Evolutionary conservation across 768 basidiomycete genomes (phyloP).

Genomic region (Amanita exitialis): DNA sequence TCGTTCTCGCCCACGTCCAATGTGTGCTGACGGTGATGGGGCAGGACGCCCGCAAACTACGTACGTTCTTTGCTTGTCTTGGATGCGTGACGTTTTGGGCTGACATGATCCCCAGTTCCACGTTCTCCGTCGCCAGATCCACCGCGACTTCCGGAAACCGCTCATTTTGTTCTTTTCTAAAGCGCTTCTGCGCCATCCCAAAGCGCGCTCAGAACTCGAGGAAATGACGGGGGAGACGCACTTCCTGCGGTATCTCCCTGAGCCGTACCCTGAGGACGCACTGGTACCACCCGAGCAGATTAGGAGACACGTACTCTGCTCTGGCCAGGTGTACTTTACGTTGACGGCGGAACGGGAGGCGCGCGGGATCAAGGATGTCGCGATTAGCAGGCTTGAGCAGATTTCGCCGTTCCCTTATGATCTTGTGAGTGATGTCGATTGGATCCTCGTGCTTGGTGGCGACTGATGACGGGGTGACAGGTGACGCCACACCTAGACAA

Average conservation of each 20-base stretch:
- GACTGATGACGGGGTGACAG: constrained; percentile 24
- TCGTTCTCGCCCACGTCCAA: background rate
- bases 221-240: constrained; percentile 86
- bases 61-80: constrained; percentile 21
- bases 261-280: constrained; percentile 51
- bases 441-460: background rate
- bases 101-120: constrained; percentile 54
- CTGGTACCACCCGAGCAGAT: constrained; percentile 79
- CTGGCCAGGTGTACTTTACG: constrained; percentile 90
- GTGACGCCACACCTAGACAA: constrained; percentile 90
- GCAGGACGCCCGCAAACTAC: constrained; percentile 90
- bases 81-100: background rate
- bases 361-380: constrained; percentile 85
- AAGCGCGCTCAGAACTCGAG: constrained; percentile 72
- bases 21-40: constrained; percentile 8
- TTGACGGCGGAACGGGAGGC: constrained; percentile 87
- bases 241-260: constrained; percentile 93
- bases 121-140: constrained; percentile 91
- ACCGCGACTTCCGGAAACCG: constrained; percentile 99
- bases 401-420: constrained; percentile 97
- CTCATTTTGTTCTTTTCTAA: constrained; percentile 97
- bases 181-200: constrained; percentile 89
- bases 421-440: constrained; percentile 38
- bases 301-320: constrained; percentile 86
- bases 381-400: constrained; percentile 92